Percentiles rank a stretch among this genome's conserved stretches.
Evolutionary conservation across 257 asterid species (phyloP).

Genomic region (Gentiana straminea): DNA sequence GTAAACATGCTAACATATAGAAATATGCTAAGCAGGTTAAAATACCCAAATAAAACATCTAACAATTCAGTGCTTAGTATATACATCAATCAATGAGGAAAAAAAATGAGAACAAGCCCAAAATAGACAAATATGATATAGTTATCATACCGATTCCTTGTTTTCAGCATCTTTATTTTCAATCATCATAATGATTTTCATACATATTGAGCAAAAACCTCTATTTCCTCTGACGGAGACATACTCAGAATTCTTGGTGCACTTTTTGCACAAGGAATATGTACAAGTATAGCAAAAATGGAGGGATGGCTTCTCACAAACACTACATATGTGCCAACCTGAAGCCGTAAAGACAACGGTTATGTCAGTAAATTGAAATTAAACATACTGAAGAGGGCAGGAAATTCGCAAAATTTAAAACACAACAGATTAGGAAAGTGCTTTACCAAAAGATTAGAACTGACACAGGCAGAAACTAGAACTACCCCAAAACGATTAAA

Average conservation of each 20-base stretch:
- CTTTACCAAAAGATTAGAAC: no score
- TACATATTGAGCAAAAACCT: conserved; percentile 89
- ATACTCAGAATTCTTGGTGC: conserved; percentile 62
- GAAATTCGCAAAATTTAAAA: no score
- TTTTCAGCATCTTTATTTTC: conserved; percentile 72
- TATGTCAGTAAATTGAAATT: no score
- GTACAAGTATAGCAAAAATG: conserved; percentile 91
- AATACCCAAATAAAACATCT: neutral
- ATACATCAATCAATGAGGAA: neutral
- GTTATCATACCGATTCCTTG: conserved; percentile 53
- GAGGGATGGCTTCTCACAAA: conserved; percentile 59
- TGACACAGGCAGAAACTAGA: no score
- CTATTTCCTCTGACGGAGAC: conserved; percentile 62
- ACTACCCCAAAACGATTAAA: no score
- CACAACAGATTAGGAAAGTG: no score
- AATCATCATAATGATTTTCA: conserved; percentile 76
- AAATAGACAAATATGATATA: conserved; percentile 1
- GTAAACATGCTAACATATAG: no score
- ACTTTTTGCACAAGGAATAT: conserved; percentile 87
- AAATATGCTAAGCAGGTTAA: neutral
- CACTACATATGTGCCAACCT: conserved; percentile 99
- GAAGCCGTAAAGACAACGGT: conserved; percentile 16
- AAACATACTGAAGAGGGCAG: no score
- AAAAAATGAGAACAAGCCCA: neutral
- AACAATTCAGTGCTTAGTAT: neutral